phyloP scores from a whole-genome alignment of 768 basidiomycete species.

The Solioccasus polychromus region DNA sequence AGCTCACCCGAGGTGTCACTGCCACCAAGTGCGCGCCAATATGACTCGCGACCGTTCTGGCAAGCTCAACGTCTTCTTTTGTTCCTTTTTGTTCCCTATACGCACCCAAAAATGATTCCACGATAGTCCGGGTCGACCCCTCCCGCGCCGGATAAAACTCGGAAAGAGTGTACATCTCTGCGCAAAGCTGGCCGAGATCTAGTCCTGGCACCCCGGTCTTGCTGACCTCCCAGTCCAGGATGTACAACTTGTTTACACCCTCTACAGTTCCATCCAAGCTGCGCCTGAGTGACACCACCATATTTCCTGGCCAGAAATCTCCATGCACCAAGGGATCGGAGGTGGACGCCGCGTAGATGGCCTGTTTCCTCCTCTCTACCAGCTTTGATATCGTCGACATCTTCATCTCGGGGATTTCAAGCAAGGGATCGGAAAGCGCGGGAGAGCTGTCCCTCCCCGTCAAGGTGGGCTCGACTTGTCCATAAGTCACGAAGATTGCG shows the following conservation, averaged over 20 bases:
- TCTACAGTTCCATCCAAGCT: slow-evolving; percentile 23
- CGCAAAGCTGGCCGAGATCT: slow-evolving; percentile 64
- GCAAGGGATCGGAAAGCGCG: slow-evolving; percentile 39
- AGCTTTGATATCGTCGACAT: slow-evolving; percentile 35
- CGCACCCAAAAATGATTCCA: slow-evolving; percentile 43
- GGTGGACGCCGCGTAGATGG: slow-evolving; percentile 29
- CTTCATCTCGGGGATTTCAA: slow-evolving; percentile 37
- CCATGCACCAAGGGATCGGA: slow-evolving; percentile 41
- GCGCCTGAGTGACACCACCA: slow-evolving; percentile 43
- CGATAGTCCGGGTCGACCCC: slow-evolving; percentile 34
- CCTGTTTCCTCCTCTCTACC: slow-evolving; percentile 26
- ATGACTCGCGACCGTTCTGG: slow-evolving; percentile 41
- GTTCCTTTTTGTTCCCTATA: slow-evolving; percentile 35
- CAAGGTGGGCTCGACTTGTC: slow-evolving; percentile 40
- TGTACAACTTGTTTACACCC: slow-evolving; percentile 39
- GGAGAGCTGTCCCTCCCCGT: slow-evolving; percentile 30
- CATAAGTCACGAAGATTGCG: slow-evolving; percentile 43
- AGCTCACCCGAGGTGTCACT: slow-evolving; percentile 42
- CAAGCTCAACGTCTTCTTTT: slow-evolving; percentile 25
- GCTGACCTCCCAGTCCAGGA: slow-evolving; percentile 67
- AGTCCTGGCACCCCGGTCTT: slow-evolving; percentile 55
- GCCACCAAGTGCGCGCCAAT: slow-evolving; percentile 55
- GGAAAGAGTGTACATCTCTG: slow-evolving; percentile 52
- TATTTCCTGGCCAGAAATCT: slow-evolving; percentile 74
- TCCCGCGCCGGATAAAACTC: slow-evolving; percentile 43